Percentiles rank a stretch among this genome's conserved stretches.
These are phyloP conservation scores for Rubroshorea leprosula DNA, from an alignment of 345 rosid genomes.

Conservation along the genomic window DNA sequence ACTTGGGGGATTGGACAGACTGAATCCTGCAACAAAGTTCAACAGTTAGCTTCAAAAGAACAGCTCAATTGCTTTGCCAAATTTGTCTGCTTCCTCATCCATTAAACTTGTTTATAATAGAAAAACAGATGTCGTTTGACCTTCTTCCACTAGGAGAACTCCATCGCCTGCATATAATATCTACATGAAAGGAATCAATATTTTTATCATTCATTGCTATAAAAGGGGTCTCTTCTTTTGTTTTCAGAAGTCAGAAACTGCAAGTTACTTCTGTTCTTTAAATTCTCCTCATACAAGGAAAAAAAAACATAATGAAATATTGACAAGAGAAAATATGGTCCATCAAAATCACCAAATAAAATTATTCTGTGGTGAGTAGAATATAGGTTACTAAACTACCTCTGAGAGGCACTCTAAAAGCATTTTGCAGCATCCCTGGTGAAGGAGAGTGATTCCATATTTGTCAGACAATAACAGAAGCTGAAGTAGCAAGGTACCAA, in stretches of 20 bases:
- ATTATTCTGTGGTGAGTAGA: constrained; percentile 13
- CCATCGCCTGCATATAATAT: constrained; percentile 97
- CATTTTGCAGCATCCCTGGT: constrained; percentile 95
- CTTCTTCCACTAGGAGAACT: constrained; percentile 83
- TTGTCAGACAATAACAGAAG: constrained; percentile 86
- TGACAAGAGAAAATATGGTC: constrained; percentile 11
- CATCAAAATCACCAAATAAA: constrained; percentile 9
- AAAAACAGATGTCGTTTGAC: constrained; percentile 74
- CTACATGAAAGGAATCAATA: constrained; percentile 86
- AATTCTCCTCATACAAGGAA: constrained; percentile 42
- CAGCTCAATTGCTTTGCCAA: constrained; percentile 51
- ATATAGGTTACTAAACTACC: constrained; percentile 45
- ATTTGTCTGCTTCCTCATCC: constrained; percentile 90
- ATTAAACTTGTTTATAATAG: constrained; percentile 93
- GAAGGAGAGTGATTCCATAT: constrained; percentile 74
- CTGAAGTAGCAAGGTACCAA: constrained; percentile 69
- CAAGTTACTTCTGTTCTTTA: constrained; percentile 60
- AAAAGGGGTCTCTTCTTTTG: constrained; percentile 60
- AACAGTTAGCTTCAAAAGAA: constrained; percentile 60
- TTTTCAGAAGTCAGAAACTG: constrained; percentile 63
- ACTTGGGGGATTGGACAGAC: constrained; percentile 79
- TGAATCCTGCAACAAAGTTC: constrained; percentile 97
- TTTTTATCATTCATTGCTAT: constrained; percentile 36
- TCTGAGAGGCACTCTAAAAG: constrained; percentile 84
- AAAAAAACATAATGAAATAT: constrained; percentile 28